Percentiles rank a stretch among this genome's conserved stretches.
phyloP scores from a whole-genome alignment of 2,329 filamentous ascomycete genomes.

The Colletotrichum camelliae region DNA sequence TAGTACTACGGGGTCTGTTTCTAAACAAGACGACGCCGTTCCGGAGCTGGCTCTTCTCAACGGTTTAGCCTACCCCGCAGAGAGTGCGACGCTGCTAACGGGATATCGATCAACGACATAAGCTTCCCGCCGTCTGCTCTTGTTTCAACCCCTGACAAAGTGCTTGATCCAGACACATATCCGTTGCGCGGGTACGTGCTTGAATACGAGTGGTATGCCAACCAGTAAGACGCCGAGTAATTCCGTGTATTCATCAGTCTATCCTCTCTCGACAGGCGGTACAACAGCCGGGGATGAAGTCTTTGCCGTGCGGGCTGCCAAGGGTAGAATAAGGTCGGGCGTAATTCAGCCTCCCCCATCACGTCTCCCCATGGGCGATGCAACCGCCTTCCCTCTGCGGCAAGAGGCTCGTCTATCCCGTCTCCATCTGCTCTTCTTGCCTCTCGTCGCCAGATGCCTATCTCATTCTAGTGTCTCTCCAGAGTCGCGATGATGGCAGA shows the following conservation, averaged over 20 bases:
- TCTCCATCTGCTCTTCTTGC: not conserved
- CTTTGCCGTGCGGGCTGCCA: not conserved
- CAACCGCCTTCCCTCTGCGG: not conserved
- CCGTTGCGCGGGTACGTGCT: not conserved
- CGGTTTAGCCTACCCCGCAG: not conserved
- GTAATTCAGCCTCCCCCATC: not conserved
- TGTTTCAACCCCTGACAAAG: not conserved
- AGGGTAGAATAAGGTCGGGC: not conserved
- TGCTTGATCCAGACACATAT: not conserved
- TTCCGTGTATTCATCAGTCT: not conserved
- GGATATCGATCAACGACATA: not conserved
- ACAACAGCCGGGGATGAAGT: not conserved
- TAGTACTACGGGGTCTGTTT: not conserved
- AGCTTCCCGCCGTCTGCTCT: not conserved
- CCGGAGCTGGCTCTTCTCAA: not conserved
- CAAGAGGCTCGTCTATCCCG: not conserved
- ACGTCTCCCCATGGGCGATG: not conserved
- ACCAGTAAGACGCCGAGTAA: fast-evolving
- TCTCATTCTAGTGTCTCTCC: not conserved
- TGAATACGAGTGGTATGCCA: not conserved
- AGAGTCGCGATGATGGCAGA: not conserved
- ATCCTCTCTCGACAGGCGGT: not conserved
- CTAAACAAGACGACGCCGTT: not conserved
- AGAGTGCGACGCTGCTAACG: not conserved
- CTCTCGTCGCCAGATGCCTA: not conserved